phyloP scores from a whole-genome alignment of 306 rosid genomes.

The Cotoneaster glaucophyllus region DNA sequence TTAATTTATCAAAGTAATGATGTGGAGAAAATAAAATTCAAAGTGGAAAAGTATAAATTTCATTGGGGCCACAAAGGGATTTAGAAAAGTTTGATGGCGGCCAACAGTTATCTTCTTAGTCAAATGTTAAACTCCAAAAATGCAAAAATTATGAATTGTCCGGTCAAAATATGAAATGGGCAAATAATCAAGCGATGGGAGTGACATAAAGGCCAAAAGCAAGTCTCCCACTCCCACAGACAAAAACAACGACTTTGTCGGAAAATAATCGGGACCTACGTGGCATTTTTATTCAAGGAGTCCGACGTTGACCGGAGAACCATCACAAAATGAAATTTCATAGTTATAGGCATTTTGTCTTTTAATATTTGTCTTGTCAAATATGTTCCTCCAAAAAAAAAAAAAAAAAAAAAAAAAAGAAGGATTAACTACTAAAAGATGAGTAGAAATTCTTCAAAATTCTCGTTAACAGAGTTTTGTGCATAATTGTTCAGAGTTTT shows the following conservation, averaged over 20 bases:
- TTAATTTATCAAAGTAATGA: no score
- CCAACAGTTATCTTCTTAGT: neutral
- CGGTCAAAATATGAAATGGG: neutral
- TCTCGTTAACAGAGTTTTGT: accelerated
- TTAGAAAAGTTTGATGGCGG: neutral
- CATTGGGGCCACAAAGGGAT: neutral
- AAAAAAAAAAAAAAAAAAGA: no score
- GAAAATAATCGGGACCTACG: neutral
- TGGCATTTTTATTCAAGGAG: neutral
- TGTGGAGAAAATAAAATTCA: neutral
- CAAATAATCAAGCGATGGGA: neutral
- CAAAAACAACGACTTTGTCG: neutral
- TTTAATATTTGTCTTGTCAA: no score
- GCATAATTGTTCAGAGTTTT: no score
- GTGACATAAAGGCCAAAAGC: neutral
- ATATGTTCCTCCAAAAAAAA: no score
- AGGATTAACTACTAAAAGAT: no score
- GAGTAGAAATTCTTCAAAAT: no score
- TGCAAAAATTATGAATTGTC: neutral
- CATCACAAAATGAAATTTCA: neutral
- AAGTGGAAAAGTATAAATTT: neutral
- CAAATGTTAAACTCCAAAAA: neutral
- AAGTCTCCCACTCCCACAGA: no score
- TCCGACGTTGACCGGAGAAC: neutral
- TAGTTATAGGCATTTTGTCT: no score